Evolutionary conservation across 164 flowering plant genomes (phyloP), one percentile per base, ranked within the genome.

Genomic region (Houttuynia cordata): DNA sequence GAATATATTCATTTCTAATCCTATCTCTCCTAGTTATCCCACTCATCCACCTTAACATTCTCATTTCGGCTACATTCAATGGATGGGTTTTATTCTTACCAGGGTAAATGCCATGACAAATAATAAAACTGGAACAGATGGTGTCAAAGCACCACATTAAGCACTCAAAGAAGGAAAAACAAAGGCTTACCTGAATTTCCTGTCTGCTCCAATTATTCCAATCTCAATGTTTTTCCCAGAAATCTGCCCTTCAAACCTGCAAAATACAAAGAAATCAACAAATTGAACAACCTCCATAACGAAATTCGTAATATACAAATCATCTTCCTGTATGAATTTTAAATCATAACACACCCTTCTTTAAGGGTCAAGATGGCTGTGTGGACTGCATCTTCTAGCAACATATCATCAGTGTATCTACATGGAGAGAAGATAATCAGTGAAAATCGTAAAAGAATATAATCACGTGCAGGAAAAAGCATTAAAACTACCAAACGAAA

Each of bases 371-470:
- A 76, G 54, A 94, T 90, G 40, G 98, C 98, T 4, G 97, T 93
- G 79, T 93, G 99, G 39, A 93, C 91, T 59, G 99, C 99, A 80
- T 94, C 99, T 66, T 94, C 99, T 56, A 94, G 95, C 78, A 88
- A 97, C 99, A 94, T 94, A 70, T 91, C 97, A 41, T 91, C 99
- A 0, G 97, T 84, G 67, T 90, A 93, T 79, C 98, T 93, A 23
- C 52, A 58, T 30, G 37, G 37, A 30, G 6, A 30, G 37, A 30
- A 30, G 4, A 30, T 30, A 30, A 30, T 30, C 37, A 30, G 37
- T 30, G 4, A 30, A 30, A 30, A 30, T 30, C 37, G 6, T 30
- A 2, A 30, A 30, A 30, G 37, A 30, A 6, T 30, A 30, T 30
- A 30, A 30, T 6, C 37, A 30, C 37, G 6, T 30, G 37, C 6